Base-by-base conservation (phyloP, 1,284 basidiomycete genomes). In the Afroboletus lepidellus region DNA sequence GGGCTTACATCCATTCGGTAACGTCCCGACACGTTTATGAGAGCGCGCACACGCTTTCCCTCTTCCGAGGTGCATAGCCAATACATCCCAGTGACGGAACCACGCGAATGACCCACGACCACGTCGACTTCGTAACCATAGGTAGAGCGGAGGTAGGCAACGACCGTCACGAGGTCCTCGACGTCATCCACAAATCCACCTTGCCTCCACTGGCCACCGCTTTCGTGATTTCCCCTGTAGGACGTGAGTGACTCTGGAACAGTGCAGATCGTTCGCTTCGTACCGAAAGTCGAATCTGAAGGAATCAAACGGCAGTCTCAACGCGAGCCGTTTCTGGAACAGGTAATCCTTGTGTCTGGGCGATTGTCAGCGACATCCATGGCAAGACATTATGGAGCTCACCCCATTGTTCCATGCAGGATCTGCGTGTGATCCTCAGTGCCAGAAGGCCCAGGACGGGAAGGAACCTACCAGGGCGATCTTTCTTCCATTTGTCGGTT, bases 201-300 rank as follows among this genome's bases (percentile, higher is more conserved):
- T 53, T 82, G 72, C 57, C 71, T 75, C 83, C 83, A 87, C 29
- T 69, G 66, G n/a, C 88, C 89, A 13, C 77, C 75, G 3, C 84
- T 84, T 69, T 92, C 88, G 64, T 87, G 82, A 68, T 83, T 87
- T 15, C 87, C 89, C 51, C 89, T 90, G 60, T 29, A 25, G 20
- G 18, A 34, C 8, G 38, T 41, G 46, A 58, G 50, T 53, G 25
- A 52, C 11, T 44, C 30, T 15, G 30, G 15, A 33, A 41, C 45
- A n/a, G 32, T 21, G n/a, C 20, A 33, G 23, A 33, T 37, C 30
- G 44, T 11, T 38, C 15, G 29, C 23, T n/a, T 69, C 79, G 51
- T 60, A 88, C 88, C 90, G 78, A 70, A 93, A 93, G 64, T 93
- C 90, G 63, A 93, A 91, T 30, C 90, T 79, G 64, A 92, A 90